Evolutionary conservation across 441 rosid species (phyloP), one percentile per base, ranked within the genome.

Genomic region (Pelargonium cotyledonis): DNA sequence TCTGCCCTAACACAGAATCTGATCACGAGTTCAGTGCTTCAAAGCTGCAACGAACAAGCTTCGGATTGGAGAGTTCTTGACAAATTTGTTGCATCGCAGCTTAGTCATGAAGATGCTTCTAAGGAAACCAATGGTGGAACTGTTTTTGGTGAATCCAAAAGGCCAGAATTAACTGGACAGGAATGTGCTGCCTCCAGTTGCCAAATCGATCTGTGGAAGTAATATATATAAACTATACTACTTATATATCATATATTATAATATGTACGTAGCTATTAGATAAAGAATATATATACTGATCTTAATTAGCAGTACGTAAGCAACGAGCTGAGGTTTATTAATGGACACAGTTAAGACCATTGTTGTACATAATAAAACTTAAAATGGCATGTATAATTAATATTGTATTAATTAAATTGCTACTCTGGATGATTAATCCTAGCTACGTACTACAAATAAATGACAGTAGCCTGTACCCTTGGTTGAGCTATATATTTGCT

Each of bases 11-110:
- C 85, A 16, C 89, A 84, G 41, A 83, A 75, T 63, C 77, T 87
- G 78, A 80, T 69, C 73, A 79, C 89, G 6, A 57, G 77, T 67
- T 76, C 79, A 68, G 84, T 77, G 65, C 78, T 68, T 41, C 70
- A 61, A 35, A 76, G 67, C 68, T 68, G 55, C 35, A 71, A 61
- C 10, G 95, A 90, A 65, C 91, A 89, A 78, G 87, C 86, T 19
- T 90, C 90, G 0, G 99, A 95, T 71, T 95, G 99, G 99, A 85
- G 98, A 63, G 90, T 90, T 14, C 90, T 95, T 14, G 98, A 95
- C 79, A 92, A 95, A 73, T 92, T 95, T 65, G 98, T 95, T 3
- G 99, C 99, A 0, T 95, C 96, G 57, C 99, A 95, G 79, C 85
- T 95, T 10, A 90, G 98, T 80, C 89, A 90, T 46, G 99, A 89